Base-by-base conservation (phyloP, 495 filamentous ascomycete genomes). In the Neurospora sp. region DNA sequence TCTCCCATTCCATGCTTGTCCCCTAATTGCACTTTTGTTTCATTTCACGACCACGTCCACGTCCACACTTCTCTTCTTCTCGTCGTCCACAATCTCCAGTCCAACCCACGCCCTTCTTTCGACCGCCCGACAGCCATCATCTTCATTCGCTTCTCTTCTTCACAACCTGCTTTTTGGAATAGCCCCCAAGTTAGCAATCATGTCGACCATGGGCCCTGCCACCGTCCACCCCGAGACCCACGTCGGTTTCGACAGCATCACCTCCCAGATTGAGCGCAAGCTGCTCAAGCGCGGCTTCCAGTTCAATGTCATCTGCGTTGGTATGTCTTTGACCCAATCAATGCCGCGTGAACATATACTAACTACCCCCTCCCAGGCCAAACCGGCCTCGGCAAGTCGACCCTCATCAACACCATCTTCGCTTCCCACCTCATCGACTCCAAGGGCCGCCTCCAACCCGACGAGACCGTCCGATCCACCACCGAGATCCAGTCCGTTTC, bases 221-320 rank as follows among this genome's bases (percentile, higher is more conserved):
- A 86, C 85, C 74, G 85, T 98, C 78, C 97, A 93, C 82, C 96
- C 96, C 79, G 90, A 93, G 80, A 96, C 91, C 89, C 95, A 98
- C 87, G 96, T 98, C 84, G 94, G 96, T 89, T 97, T 98, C 86
- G 94, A 99, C 86, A 98, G 96, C 85, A 98, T 98, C 85, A 97
- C 94, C 72, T 92, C 90, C 42, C 94, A 98, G 86, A 98, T 98
- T 78, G 95, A 99, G 89, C 91, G 92, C 85, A 99, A 99, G 90
- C 92, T 99, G 77, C 85, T 99, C 83, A 99, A 99, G 89, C 94
- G 96, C 81, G 96, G 96, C 77, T 99, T 99, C 83, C 96, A 99
- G 84, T 99, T 99, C 89, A 99, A 99, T 83, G 91, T 99, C 77
- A 99, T 99, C 85, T 98, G 96, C 83, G 96, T 99, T 84, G 96